Conservation (phyloP, 805 yeast species). For the Kodamaea sagamina region DNA sequence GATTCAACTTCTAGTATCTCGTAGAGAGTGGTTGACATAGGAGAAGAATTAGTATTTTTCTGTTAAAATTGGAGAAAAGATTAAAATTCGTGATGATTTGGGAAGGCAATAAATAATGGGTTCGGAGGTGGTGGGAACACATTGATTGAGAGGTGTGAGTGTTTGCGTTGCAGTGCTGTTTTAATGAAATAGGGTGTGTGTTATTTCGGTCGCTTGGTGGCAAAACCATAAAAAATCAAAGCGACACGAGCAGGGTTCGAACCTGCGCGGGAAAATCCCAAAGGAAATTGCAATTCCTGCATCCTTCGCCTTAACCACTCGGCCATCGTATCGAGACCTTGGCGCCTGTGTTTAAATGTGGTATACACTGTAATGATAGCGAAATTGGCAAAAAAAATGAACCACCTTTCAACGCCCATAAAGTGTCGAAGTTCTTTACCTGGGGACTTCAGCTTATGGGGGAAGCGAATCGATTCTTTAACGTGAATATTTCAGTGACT, state of each 20-base stretch:
- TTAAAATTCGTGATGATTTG: constrained; percentile 1
- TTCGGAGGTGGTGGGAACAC: neutral
- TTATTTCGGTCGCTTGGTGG: neutral
- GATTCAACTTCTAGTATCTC: constrained; percentile 68
- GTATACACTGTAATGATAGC: too few species aligned
- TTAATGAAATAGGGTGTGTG: neutral
- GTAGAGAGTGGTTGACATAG: constrained; percentile 39
- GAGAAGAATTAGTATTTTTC: neutral
- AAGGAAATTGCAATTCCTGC: constrained; percentile 74
- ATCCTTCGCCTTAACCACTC: constrained; percentile 78
- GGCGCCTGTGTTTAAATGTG: constrained; percentile 1
- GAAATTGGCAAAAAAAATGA: too few species aligned
- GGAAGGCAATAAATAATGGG: neutral
- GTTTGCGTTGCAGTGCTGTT: too few species aligned
- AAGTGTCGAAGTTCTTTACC: too few species aligned
- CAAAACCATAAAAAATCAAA: constrained; percentile 27
- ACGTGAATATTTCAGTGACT: too few species aligned
- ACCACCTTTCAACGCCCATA: too few species aligned
- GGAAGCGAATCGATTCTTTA: too few species aligned
- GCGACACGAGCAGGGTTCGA: constrained; percentile 78
- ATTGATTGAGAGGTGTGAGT: too few species aligned
- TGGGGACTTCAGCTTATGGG: too few species aligned
- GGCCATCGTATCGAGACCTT: constrained; percentile 53
- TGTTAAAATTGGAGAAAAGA: neutral
- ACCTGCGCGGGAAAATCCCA: constrained; percentile 81